phyloP scores from a whole-genome alignment of 108 stramenopile species.

The Discostella pseudostelligera region DNA sequence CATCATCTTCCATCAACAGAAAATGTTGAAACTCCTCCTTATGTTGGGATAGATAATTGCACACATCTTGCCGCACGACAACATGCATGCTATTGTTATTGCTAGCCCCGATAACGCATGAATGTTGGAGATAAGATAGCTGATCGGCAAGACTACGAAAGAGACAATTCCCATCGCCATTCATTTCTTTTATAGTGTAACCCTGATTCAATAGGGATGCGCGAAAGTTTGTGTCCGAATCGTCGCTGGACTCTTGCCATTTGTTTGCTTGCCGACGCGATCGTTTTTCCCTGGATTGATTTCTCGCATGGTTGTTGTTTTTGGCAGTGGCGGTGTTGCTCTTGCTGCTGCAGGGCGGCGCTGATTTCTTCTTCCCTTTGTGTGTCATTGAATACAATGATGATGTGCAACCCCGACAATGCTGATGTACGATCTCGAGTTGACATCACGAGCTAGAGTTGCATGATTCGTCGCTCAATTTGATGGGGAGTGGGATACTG shows the following conservation, averaged over 20 bases:
- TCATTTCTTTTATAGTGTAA: conserved; percentile 57
- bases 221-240: conserved; percentile 31
- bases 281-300: too few species aligned
- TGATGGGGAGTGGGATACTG: too few species aligned
- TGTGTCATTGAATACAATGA: too few species aligned
- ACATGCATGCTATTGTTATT: conserved; percentile 59
- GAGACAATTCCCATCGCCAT: conserved; percentile 83
- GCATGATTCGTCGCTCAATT: too few species aligned
- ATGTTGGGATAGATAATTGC: conserved; percentile 63
- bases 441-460: too few species aligned
- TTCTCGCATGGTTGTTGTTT: too few species aligned
- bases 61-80: conserved; percentile 60
- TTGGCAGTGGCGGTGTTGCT: too few species aligned
- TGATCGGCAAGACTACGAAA: conserved; percentile 84
- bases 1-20: conserved; percentile 72
- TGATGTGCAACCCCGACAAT: too few species aligned
- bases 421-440: too few species aligned
- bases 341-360: too few species aligned
- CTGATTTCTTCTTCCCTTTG: too few species aligned
- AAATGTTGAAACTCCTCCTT: conserved; percentile 67
- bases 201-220: conserved; percentile 25
- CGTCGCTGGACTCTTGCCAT: background rate
- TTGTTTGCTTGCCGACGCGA: too few species aligned
- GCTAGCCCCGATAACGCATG: background rate
- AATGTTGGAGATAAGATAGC: conserved; percentile 38